Percentiles rank a stretch among this genome's conserved stretches.
These are phyloP conservation scores for Carpinus viminea DNA, from an alignment of 306 rosid genomes.

Conservation along the genomic window DNA sequence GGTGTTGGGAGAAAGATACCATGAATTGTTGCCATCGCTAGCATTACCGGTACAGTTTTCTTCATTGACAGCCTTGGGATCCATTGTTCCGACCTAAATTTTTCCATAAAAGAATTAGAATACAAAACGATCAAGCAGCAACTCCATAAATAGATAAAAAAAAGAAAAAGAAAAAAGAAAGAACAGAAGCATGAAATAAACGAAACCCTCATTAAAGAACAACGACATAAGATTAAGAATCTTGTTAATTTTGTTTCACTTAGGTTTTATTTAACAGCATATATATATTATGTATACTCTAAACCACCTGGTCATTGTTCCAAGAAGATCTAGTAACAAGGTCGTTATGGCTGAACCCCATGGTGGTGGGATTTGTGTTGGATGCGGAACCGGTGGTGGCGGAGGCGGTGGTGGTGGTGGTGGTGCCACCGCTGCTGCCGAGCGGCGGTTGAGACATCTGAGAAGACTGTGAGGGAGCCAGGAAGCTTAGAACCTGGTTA, in stretches of 20 bases:
- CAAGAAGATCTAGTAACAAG: slow-evolving; percentile 61
- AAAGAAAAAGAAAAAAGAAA: not conserved
- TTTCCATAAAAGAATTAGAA: not conserved
- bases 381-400: slow-evolving; percentile 14
- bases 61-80: slow-evolving; percentile 67
- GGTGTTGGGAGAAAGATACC: slow-evolving; percentile 39
- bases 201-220: not conserved
- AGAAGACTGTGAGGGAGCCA: slow-evolving; percentile 56
- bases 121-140: slow-evolving; percentile 19
- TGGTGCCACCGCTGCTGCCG: not conserved
- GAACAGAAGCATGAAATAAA: slow-evolving; percentile 30
- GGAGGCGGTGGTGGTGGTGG: slow-evolving; percentile 8
- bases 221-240: not conserved
- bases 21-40: slow-evolving; percentile 80
- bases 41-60: slow-evolving; percentile 74
- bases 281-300: not conserved
- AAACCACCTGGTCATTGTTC: slow-evolving; percentile 64
- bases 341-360: slow-evolving; percentile 51
- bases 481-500: slow-evolving; percentile 77
- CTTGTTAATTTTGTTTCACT: not conserved
- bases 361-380: slow-evolving; percentile 12
- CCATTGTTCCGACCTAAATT: slow-evolving; percentile 57
- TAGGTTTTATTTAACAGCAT: not conserved
- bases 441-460: slow-evolving; percentile 34
- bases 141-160: not conserved